Conservation (phyloP, 768 basidiomycete species). For the Neoboletus magnificus region DNA sequence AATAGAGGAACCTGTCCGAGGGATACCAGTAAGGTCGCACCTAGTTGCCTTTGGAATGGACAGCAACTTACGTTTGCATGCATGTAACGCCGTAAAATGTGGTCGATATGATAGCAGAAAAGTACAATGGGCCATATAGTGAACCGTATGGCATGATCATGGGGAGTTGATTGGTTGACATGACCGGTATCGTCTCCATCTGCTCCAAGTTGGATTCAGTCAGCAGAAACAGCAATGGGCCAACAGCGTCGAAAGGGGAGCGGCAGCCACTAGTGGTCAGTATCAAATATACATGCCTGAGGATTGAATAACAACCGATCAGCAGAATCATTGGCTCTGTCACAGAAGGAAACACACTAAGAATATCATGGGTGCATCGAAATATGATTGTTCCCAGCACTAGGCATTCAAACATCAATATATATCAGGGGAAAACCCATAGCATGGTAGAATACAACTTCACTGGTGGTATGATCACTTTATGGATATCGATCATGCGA, state of each 20-base stretch:
- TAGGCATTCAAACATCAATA: no score
- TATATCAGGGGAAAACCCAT: no score
- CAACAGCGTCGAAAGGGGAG: not conserved
- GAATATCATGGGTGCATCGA: no score
- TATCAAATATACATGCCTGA: not conserved
- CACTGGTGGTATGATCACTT: no score
- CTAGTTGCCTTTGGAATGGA: not conserved
- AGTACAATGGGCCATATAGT: conserved; percentile 1
- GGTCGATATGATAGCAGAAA: not conserved
- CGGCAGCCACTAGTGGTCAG: not conserved
- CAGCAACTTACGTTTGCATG: conserved; percentile 10
- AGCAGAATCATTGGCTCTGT: no score
- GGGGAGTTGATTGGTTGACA: not conserved
- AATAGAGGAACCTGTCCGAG: conserved; percentile 9
- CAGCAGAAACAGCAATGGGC: not conserved
- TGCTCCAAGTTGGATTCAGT: no score
- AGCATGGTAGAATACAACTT: no score
- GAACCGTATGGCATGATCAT: not conserved
- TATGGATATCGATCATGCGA: no score
- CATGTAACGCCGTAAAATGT: conserved; percentile 4
- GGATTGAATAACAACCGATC: not conserved
- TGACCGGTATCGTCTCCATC: not conserved
- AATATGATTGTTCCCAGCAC: no score
- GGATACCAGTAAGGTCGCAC: not conserved
- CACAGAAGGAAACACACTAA: no score